Evolutionary conservation across 2,329 filamentous ascomycete species (phyloP), one percentile per base, ranked within the genome.

Genomic region (Elsinoe necatrix): DNA sequence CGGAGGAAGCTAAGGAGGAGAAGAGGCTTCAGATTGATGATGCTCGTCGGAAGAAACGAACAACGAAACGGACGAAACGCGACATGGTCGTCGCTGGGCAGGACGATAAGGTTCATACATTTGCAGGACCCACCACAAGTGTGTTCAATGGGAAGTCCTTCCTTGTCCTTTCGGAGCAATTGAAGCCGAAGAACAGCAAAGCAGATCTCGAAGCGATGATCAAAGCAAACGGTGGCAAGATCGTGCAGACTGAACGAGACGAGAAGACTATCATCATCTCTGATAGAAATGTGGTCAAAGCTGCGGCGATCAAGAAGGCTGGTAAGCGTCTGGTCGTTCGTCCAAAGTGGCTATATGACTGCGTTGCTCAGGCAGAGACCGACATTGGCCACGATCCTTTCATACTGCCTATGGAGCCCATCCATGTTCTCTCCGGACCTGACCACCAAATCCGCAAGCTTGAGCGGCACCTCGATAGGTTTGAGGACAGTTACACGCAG

Each of bases 321-420:
- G 85, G 83, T 2, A 75, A 80, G 0, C 77, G 81, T 5, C 84
- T 89, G 62, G 85, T 98, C 52, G 77, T 97, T 57, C 82, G 82
- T 20, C 87, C 91, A 0, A 78, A 76, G 4, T 98, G 93, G 93
- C 73, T 97, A 1, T 75, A 87, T 25, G 90, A 97, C 68, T 93
- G 89, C 64, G 77, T 95, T 31, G 78, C 79, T 29, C 78, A 83
- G 61, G 76, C 74, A 43, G 77, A 84, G 61, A 65, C 70, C 41
- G 81, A 84, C 62, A 66, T 66, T 1, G 69, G 82, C 69, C 71
- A 78, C 61, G 55, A 75, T 1, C 79, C 77, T 2, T 76, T 79
- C 3, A 79, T 86, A 11, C 71, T 95, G 6, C 80, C 95, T 0
- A 73, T 80, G 3, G 83, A 86, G 60, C 76, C 79, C 18, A 72